Evolutionary conservation across 805 yeast genomes (phyloP), one percentile per base, ranked within the genome.

Genomic region (Monosporozyma aquatica): DNA sequence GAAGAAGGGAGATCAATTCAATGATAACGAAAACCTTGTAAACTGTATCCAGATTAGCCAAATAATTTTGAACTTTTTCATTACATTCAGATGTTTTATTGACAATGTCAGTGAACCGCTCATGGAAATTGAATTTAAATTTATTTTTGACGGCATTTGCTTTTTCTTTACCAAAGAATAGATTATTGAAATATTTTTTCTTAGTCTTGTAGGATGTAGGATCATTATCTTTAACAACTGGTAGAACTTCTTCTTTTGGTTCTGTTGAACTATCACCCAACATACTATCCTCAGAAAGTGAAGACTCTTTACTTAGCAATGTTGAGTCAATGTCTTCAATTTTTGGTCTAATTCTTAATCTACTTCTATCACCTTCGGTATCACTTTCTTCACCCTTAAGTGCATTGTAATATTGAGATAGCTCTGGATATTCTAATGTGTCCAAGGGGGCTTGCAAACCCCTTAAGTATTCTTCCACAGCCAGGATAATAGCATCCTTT

Each of bases 391-490:
- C 23, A 24, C 25, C 33, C 15, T 5, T 20, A n/a, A 42, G 30
- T 13, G 45, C 37, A 22, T 49, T 51, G 43, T 53, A 56, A 38
- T 49, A 58, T 3, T 51, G 37, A 38, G 48, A 48, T 43, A 59
- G 46, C 43, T 58, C 62, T 18, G 61, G 62, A 43, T 37, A 58
- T 17, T 54, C 61, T 10, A 50, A 39, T 6, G 47, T 47, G 21
- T 57, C 56, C 30, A 58, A 37, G 5, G 59, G 58, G 6, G 40
- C 39, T 3, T 45, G 49, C 32, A 56, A 39, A 9, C 34, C 22
- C 15, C 43, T 34, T 38, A 59, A 40, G 37, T 55, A 46, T 14
- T 45, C 38, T 39, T 51, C 54, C 28, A 58, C 41, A 8, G 41
- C 15, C 4, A 48, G 46, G 14, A 53, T 51, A 32, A 57, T 28